Base-by-base conservation (phyloP, 1,284 basidiomycete genomes). In the Puccinia sorghi region DNA sequence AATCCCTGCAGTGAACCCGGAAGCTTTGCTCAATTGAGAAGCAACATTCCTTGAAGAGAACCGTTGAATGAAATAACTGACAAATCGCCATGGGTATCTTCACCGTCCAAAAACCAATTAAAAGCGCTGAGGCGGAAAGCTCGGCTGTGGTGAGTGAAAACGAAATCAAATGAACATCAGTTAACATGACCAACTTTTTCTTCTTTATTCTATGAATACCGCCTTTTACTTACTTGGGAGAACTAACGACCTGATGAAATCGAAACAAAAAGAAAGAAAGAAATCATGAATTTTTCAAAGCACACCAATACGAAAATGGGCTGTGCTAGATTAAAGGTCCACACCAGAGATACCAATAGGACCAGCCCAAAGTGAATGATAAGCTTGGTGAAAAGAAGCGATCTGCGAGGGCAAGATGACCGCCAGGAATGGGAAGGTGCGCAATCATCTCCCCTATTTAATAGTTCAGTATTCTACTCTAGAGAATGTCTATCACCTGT, bases 301-400 rank as follows among this genome's bases (percentile, higher is more conserved):
- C 25, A 41, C 32, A 69, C 25, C 7, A 63, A 15, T 11, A 22
- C 7, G 20, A 5, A 41, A 57, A 2, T 12, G 5, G 20, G 7
- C 13, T 37, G 25, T n/a, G 5, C 32, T 13, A 46, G 41, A 48
- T n/a, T 11, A 32, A 22, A 54, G 1, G 25, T n/a, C 46, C 52
- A 43, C 12, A 77, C 75, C 70, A 80, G 20, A 72, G 52, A 56
- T 80, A 80, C 79, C 79, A 80, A 46, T 76, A 80, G 22, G 72
- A 57, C 80, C 80, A 80, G 20, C 80, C 81, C n/a, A 80, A 50
- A 25, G 80, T 69, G 66, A 81, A 81, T 61, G 76, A 77, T 46
- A 80, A 67, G 43, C 71, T 73, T 39, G 80, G 72, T 41, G 79
- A 79, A 69, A 81, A 72, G 48, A 81, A 81, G 4, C 80, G 63